Base-by-base conservation (phyloP, 495 filamentous ascomycete genomes). In the Lepidopterella palustris region DNA sequence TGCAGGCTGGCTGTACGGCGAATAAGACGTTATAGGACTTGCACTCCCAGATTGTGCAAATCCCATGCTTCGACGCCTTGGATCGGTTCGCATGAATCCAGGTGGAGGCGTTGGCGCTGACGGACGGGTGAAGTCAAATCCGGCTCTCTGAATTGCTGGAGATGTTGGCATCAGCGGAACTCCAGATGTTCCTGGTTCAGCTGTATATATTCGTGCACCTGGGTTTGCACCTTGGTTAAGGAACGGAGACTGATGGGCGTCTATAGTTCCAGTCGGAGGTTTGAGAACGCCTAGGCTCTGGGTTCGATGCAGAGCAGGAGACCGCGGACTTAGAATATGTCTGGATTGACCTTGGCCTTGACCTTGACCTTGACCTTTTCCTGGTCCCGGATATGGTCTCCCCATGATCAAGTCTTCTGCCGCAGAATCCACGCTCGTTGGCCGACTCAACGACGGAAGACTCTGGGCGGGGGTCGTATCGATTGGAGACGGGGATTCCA, bases 301-400 rank as follows among this genome's bases (percentile, higher is more conserved):
- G 20, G 66, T 58, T 1, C 71, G 68, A 28, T 69, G 69, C 28
- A 74, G 31, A 2, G 59, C 60, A 20, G 70, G 70, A 13, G 73
- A 73, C 47, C 72, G 47, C 2, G 73, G 73, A 20, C 63, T 74
- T 45, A 71, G 35, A n/a, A 72, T 60, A 20, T 65, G 66, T 45
- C 72, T 56, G 47, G 58, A 35, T 21, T 45, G 35, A 39, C 18
- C 35, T 29, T 59, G 26, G 1, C 49, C 45, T 2, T 55, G 59
- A 3, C 49, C 53, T 28, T 53, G 60, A 57, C n/a, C n/a, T n/a
- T n/a, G n/a, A n/a, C 18, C 35, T 29, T 59, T 42, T 6, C 49
- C 45, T 2, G 60, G 59, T 1, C 49, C 53, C 23, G 58, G 60
- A 57, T 60, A 63, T 13, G 6, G 59, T 35, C 63, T 45, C 6